Evolutionary conservation across 306 rosid genomes (phyloP).

Genomic region (Cucumis melo): DNA sequence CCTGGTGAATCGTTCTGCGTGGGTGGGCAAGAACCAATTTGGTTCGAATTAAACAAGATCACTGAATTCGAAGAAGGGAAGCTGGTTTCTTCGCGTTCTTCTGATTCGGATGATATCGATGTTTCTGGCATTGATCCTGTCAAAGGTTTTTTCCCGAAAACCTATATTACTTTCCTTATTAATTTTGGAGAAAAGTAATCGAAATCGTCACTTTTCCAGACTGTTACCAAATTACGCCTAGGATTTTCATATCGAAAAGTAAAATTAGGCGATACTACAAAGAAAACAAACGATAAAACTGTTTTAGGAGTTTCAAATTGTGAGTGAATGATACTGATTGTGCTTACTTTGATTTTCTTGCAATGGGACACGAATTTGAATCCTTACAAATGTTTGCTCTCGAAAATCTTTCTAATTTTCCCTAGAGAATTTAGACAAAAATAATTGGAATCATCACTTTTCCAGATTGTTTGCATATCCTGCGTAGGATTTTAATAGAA

Average conservation of each 20-base stretch:
- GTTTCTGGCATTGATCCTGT: conserved; percentile 49
- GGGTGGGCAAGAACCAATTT: conserved; percentile 32
- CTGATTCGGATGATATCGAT: conserved; percentile 26
- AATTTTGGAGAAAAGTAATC: not conserved
- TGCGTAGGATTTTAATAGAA: not conserved
- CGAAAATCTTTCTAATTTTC: not conserved
- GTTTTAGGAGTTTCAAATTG: not conserved
- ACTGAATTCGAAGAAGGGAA: conserved; percentile 8
- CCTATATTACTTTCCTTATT: not conserved
- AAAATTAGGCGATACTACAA: not conserved
- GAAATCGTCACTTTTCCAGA: not conserved
- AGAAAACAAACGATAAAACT: not conserved
- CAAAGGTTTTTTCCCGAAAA: conserved; percentile 37
- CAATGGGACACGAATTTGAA: conserved; percentile 74
- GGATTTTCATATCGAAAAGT: not conserved
- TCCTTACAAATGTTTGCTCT: conserved; percentile 50
- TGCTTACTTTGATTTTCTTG: not conserved
- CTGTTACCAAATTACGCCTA: not conserved
- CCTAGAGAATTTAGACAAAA: not conserved
- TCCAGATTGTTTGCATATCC: not conserved
- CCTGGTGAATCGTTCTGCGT: conserved; percentile 60
- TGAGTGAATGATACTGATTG: not conserved
- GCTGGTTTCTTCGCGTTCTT: conserved; percentile 4
- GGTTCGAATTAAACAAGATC: conserved; percentile 36
- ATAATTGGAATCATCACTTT: not conserved